Evolutionary conservation across 768 basidiomycete genomes (phyloP), one percentile per base, ranked within the genome.

Genomic region (Scleroderma bovista): DNA sequence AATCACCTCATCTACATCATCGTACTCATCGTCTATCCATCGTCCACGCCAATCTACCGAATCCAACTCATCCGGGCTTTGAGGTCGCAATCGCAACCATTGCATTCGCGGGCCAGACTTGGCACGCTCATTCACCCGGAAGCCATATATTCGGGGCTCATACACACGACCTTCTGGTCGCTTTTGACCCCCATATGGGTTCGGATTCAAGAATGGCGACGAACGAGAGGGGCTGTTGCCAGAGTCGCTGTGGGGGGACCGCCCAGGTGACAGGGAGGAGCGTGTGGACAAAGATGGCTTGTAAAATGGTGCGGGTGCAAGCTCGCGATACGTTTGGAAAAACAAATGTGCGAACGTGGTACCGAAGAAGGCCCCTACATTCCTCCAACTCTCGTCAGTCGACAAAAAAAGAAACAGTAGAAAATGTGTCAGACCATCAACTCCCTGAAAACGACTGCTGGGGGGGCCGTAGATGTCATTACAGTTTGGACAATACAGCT

Each of bases 261-360:
- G 69, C 17, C 81, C 80, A 8, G 81, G 70, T 2, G 85, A 84
- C 6, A 80, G 74, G 6, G 77, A 69, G 15, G 74, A 68, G 41
- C 67, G 63, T 1, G 77, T 74, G 13, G 78, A 77, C 2, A 79
- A 69, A 12, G 77, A 73, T n/a, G 82, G 77, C 56, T 87, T 89
- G 80, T 82, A 93, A 72, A 93, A 97, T 2, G 94, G 92, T 22
- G 92, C 90, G 0, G 94, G 89, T 9, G 91, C 83, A n/a, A 94
- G 79, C 65, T 95, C 93, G 22, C 90, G 88, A 72, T 95, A 98
- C 54, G 89, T 93, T 64, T 98, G 93, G 78, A 98, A 98, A 73
- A 98, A 95, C 22, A 99, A 77, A 61, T 97, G 93, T 1, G 94
- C 77, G 67, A 99, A 99, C n/a, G 95, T 97, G 0, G 95, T 98